A percentile compares a stretch with the other conserved stretches of the same genome.
phyloP scores from a whole-genome alignment of 2,329 filamentous ascomycete species.

The Aspergillus ibericus region DNA sequence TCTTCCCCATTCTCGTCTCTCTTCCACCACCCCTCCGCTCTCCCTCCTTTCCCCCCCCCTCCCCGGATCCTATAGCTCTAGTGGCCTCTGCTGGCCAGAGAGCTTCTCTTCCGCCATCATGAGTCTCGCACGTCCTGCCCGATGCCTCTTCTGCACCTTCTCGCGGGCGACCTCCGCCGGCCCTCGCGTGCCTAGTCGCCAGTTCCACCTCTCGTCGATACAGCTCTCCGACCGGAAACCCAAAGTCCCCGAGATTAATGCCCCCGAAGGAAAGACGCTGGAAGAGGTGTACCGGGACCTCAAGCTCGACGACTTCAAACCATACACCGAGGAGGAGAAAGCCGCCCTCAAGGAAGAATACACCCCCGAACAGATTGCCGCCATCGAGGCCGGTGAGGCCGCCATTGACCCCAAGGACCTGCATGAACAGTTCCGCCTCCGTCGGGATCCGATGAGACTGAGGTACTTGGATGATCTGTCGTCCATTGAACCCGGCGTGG shows the following conservation, averaged over 20 bases:
- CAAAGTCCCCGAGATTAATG: constrained; percentile 26
- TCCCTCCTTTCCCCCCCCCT: constrained; percentile 7
- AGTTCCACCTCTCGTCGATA: constrained; percentile 49
- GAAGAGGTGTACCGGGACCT: constrained; percentile 22
- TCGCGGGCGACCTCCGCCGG: constrained; percentile 41
- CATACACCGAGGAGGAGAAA: constrained; percentile 68
- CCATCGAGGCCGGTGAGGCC: constrained; percentile 76
- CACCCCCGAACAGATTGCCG: constrained; percentile 75
- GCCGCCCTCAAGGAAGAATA: constrained; percentile 66
- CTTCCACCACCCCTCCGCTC: constrained; percentile 1
- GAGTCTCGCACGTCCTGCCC: constrained; percentile 51
- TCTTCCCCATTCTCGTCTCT: constrained; percentile 10
- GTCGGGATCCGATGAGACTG: constrained; percentile 70
- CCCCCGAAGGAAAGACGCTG: constrained; percentile 18
- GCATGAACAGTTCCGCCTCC: constrained; percentile 68
- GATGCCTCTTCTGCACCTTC: constrained; percentile 54
- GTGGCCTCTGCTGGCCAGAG: constrained; percentile 31
- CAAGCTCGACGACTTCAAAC: constrained; percentile 43
- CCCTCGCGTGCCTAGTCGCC: constrained; percentile 47
- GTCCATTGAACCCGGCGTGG: constrained; percentile 72
- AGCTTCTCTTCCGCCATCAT: constrained; percentile 38
- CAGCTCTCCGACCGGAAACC: constrained; percentile 41
- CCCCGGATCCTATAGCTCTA: constrained; percentile 12
- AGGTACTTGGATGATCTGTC: constrained; percentile 83
- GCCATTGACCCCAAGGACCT: constrained; percentile 74